Base-by-base conservation (phyloP, 2,329 filamentous ascomycete genomes). In the Blumeriella jaapii region DNA sequence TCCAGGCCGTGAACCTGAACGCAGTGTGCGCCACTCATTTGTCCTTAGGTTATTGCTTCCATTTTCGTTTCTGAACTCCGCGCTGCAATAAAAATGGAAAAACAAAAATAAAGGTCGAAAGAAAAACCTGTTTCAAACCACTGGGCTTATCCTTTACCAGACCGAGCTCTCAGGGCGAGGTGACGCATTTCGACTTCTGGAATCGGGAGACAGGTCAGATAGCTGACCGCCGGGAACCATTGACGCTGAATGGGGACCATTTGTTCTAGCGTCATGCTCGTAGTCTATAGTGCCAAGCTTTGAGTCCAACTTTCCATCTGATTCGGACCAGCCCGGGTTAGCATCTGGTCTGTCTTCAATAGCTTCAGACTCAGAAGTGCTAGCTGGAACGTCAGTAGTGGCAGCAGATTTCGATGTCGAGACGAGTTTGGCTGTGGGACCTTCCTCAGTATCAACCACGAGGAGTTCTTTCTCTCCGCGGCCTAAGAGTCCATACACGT, bases 401-500 rank as follows among this genome's bases (percentile, higher is more conserved):
- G 33, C 20, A n/a, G n/a, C n/a, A 1, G 43, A 45, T 9, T 41
- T 47, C 5, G 45, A 44, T 13, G 45, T 27, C 1, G 42, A 48
- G 7, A 54, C 34, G 12, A 53, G 40, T 18, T 48, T 51, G 13
- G 45, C 47, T 32, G 44, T 27, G 2, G 50, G 46, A 5, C 25
- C 28, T 20, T 42, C 29, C 1, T 33, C 24, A 5, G 61, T 78
- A 55, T 86, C 78, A 0, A 84, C 71, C 0, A 86, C 63, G 4
- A 87, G 57, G 1, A 85, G 58, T 2, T 72, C 71, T 48, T 82
- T 75, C 36, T 80, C 72, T 1, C 71, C 73, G n/a, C 82, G 76
- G 0, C 81, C 80, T 3, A 85, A 60, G 0, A 83, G 59, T 0
- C 81, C 80, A 35, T 78, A 84, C 0, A 86, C 66, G 31, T 60